Evolutionary conservation across 495 filamentous ascomycete genomes (phyloP), one percentile per base, ranked within the genome.

Genomic region (Penicillium riverlandense): DNA sequence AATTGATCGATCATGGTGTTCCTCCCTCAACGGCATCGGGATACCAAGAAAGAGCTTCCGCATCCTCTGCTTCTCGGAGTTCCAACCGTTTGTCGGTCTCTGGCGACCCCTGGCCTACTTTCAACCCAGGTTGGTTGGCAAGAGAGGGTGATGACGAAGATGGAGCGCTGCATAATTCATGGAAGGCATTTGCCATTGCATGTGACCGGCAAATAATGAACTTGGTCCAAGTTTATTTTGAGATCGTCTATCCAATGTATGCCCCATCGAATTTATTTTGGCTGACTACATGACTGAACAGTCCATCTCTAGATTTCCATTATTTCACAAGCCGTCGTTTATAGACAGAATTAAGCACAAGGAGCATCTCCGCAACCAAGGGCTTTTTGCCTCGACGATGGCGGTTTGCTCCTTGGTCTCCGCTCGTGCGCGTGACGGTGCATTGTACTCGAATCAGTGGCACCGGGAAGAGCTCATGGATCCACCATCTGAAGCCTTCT

Each of bases 351-450:
- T 75, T 12, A 49, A 57, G 34, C 54, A 55, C 36, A 45, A 61
- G 16, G 66, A 73, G 22, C 60, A 76, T 48, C 57, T 65, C n/a
- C 45, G 49, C 22, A 63, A 70, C 41, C 61, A 59, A 34, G 51
- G 58, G 12, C 57, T 75, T 34, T 76, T 75, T 57, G 70, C 69
- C 13, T 66, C 63, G 2, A 57, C 66, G 15, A 76, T 76, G 73
- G 67, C 72, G 10, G 64, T 69, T 8, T 75, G 74, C 38, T 64
- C 73, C 16, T 57, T 76, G 41, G 63, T 63, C 8, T 65, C 72
- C 6, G 67, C 59, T 8, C 61, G 72, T 0, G 70, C 60, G 7
- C 58, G 72, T 37, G 73, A 76, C 48, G 73, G 73, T 27, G 70
- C 72, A 0, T 38, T 71, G 29, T 58, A 60, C 34, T 56, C 58